A percentile compares a stretch with the other conserved stretches of the same genome.
Evolutionary conservation across 257 asterid species (phyloP).

Genomic region (Solanum pimpinellifolium): DNA sequence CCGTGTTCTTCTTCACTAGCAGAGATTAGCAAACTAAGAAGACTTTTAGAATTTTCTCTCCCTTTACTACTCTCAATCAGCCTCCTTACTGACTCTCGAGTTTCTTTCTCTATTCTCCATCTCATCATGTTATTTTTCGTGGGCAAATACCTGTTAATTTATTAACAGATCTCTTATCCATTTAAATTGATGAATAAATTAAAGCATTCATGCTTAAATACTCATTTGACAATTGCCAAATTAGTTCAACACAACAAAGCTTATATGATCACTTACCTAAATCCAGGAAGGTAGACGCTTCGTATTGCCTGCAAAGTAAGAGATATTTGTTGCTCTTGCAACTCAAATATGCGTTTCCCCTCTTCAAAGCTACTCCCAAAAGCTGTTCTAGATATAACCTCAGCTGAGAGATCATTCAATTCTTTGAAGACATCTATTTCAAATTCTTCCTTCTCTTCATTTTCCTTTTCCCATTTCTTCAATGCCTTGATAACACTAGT

Average conservation of each 20-base stretch:
- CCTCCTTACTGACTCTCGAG: slow-evolving; percentile 13
- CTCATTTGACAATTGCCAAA: not conserved
- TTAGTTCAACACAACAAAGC: not conserved
- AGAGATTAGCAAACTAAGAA: slow-evolving; percentile 17
- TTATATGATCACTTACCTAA: slow-evolving; percentile 15
- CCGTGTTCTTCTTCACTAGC: slow-evolving; percentile 37
- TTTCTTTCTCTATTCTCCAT: slow-evolving; percentile 29
- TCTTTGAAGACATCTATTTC: slow-evolving; percentile 26
- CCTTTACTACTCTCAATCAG: slow-evolving; percentile 11
- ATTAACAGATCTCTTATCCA: not conserved
- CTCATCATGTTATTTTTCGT: slow-evolving; percentile 27
- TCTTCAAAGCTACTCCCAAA: slow-evolving; percentile 49
- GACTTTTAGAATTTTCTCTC: slow-evolving; percentile 11
- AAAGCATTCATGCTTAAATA: not conserved
- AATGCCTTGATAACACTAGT: slow-evolving; percentile 9
- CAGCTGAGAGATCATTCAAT: slow-evolving; percentile 33
- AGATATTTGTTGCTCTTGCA: slow-evolving; percentile 34
- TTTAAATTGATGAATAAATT: not conserved
- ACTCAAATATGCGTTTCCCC: slow-evolving; percentile 35
- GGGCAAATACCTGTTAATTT: slow-evolving; percentile 20
- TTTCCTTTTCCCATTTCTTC: slow-evolving; percentile 25
- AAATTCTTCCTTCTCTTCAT: slow-evolving; percentile 11
- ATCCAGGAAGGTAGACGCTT: slow-evolving; percentile 46
- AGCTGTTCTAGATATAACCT: slow-evolving; percentile 39
- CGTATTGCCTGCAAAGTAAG: slow-evolving; percentile 32